These are phyloP conservation scores for Pleurotus citrinopileatus DNA, from an alignment of 768 basidiomycete species.

Conservation along the genomic window DNA sequence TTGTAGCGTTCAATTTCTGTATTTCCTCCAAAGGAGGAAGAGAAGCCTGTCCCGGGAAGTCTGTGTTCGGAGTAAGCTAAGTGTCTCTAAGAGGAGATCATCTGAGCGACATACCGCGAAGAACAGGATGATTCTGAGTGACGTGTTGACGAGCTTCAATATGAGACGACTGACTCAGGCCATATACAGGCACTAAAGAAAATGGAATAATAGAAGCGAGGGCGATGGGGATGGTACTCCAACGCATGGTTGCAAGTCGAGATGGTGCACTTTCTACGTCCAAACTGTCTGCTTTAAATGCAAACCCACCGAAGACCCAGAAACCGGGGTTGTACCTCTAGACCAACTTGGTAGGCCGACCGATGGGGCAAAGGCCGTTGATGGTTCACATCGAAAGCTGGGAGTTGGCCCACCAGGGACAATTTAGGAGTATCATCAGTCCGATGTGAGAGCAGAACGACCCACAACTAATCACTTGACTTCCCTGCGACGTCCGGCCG, in stretches of 20 bases:
- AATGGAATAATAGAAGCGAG: neutral
- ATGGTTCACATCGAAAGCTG: neutral
- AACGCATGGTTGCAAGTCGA: slow-evolving; percentile 1
- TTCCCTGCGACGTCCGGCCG: neutral
- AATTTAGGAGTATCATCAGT: neutral
- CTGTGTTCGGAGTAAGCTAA: neutral
- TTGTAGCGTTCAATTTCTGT: slow-evolving; percentile 1
- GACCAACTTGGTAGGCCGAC: neutral
- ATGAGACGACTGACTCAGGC: neutral
- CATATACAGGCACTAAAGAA: neutral
- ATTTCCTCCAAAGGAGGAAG: neutral
- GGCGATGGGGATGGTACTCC: neutral
- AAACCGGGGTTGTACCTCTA: neutral
- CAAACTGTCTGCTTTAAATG: neutral
- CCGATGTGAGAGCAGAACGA: neutral
- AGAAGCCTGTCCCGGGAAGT: neutral
- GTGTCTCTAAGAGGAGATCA: neutral
- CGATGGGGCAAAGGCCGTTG: too few species aligned
- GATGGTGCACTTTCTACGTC: neutral
- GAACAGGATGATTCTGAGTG: neutral
- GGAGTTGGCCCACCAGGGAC: neutral
- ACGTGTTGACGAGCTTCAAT: neutral
- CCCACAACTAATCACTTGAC: neutral
- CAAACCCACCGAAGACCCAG: neutral
- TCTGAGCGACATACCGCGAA: neutral